phyloP scores from a whole-genome alignment of 2,329 filamentous ascomycete species.

The Fusarium siculi region DNA sequence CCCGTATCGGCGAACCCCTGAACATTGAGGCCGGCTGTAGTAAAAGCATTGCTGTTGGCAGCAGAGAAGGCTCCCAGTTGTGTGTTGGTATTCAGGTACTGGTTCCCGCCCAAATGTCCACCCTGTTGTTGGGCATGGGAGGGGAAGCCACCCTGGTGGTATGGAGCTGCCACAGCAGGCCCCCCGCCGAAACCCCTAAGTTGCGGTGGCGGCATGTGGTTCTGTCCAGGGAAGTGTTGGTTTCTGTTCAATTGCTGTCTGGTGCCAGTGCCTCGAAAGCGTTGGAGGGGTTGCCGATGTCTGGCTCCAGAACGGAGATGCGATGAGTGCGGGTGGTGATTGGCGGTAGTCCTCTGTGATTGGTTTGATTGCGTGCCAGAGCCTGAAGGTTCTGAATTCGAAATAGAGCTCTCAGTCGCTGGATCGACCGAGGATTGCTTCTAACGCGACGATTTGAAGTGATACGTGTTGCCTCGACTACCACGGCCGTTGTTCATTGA shows the following conservation, averaged over 20 bases:
- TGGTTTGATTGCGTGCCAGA: neutral
- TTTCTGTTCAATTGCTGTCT: neutral
- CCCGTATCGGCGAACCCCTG: constrained; percentile 74
- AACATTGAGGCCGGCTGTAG: constrained; percentile 66
- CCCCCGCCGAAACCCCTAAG: constrained; percentile 53
- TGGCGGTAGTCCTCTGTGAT: neutral
- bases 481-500: constrained; percentile 36
- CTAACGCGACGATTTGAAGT: constrained; percentile 45
- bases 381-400: neutral
- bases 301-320: neutral
- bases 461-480: constrained; percentile 33
- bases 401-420: neutral
- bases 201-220: constrained; percentile 52
- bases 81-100: constrained; percentile 77
- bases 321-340: neutral
- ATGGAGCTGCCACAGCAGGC: constrained; percentile 52
- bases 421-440: constrained; percentile 24
- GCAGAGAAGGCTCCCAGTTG: constrained; percentile 73
- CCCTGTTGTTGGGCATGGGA: constrained; percentile 62
- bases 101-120: constrained; percentile 70
- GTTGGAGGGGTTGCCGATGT: neutral
- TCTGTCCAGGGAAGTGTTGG: neutral
- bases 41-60: constrained; percentile 66
- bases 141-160: constrained; percentile 62
- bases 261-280: neutral